phyloP scores from a whole-genome alignment of 305 asterid species.

The Coffea humblotiana region DNA sequence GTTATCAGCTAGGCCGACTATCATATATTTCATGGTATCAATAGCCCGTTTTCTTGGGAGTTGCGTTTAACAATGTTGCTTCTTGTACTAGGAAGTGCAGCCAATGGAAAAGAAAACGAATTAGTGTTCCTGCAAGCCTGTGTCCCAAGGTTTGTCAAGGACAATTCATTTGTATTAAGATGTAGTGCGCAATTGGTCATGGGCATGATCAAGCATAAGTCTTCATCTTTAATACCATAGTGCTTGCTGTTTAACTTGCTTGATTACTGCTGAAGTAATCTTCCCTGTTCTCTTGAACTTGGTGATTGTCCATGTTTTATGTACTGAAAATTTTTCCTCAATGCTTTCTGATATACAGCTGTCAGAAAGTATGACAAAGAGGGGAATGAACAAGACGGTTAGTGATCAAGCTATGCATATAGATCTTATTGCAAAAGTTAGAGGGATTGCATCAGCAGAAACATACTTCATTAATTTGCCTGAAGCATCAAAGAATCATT shows the following conservation, averaged over 20 bases:
- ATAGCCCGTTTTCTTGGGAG: not conserved
- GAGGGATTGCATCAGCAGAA: constrained; percentile 73
- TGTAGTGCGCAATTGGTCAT: not conserved
- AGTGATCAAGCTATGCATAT: constrained; percentile 88
- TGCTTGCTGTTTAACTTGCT: not conserved
- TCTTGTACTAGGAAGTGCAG: not conserved
- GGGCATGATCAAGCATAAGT: not conserved
- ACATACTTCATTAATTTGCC: constrained; percentile 67
- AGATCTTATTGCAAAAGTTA: constrained; percentile 75
- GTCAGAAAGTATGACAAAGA: constrained; percentile 73
- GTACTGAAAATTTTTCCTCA: constrained; percentile 3
- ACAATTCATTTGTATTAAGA: no score
- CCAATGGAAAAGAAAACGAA: not conserved
- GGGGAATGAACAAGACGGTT: constrained; percentile 91
- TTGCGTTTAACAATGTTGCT: not conserved
- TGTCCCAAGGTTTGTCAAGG: not conserved
- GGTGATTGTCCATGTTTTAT: not conserved
- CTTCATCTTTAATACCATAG: not conserved
- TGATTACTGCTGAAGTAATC: not conserved
- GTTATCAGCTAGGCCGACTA: not conserved
- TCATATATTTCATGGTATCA: not conserved
- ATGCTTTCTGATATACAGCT: constrained; percentile 46
- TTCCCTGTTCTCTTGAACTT: not conserved
- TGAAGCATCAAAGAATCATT: constrained; percentile 68
- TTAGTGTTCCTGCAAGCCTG: not conserved